A percentile compares a stretch with the other conserved stretches of the same genome.
These are phyloP conservation scores for Colletotrichum paranaense DNA, from an alignment of 2,329 filamentous ascomycete species.

Conservation along the genomic window DNA sequence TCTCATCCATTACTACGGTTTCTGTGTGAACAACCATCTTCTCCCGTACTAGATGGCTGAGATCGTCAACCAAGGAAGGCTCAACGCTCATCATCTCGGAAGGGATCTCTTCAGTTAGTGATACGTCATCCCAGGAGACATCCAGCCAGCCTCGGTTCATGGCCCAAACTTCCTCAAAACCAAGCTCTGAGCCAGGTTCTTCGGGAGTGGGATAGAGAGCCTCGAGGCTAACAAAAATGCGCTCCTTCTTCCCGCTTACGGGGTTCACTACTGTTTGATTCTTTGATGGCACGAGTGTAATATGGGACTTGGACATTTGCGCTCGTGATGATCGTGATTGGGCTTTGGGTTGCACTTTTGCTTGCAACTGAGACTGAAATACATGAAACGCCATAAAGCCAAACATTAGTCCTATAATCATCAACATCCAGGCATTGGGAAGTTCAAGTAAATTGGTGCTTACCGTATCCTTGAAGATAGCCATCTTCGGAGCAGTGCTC, in stretches of 20 bases:
- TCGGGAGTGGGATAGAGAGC: constrained; percentile 84
- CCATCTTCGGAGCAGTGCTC: constrained; percentile 81
- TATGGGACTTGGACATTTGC: constrained; percentile 71
- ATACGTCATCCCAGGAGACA: constrained; percentile 60
- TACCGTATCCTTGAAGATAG: constrained; percentile 96
- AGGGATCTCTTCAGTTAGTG: constrained; percentile 23
- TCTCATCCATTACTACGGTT: constrained; percentile 66
- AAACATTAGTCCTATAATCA: constrained; percentile 94
- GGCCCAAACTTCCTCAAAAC: constrained; percentile 93
- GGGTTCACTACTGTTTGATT: constrained; percentile 87
- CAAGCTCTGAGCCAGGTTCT: constrained; percentile 79
- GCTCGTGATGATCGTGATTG: constrained; percentile 53
- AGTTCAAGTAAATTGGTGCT: constrained; percentile 56
- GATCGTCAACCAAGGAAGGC: constrained; percentile 36
- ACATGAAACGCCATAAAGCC: constrained; percentile 59
- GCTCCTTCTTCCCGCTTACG: constrained; percentile 83
- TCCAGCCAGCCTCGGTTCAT: constrained; percentile 77
- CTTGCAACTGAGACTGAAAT: constrained; percentile 59
- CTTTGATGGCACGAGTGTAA: constrained; percentile 75
- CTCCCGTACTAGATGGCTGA: constrained; percentile 41
- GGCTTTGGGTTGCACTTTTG: constrained; percentile 39
- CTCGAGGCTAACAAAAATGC: constrained; percentile 88
- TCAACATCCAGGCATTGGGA: constrained; percentile 77
- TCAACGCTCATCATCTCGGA: constrained; percentile 23
- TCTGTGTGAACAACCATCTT: constrained; percentile 59